These are phyloP conservation scores for Tricholoma bakamatsutake DNA, from an alignment of 768 basidiomycete genomes.

Conservation along the genomic window DNA sequence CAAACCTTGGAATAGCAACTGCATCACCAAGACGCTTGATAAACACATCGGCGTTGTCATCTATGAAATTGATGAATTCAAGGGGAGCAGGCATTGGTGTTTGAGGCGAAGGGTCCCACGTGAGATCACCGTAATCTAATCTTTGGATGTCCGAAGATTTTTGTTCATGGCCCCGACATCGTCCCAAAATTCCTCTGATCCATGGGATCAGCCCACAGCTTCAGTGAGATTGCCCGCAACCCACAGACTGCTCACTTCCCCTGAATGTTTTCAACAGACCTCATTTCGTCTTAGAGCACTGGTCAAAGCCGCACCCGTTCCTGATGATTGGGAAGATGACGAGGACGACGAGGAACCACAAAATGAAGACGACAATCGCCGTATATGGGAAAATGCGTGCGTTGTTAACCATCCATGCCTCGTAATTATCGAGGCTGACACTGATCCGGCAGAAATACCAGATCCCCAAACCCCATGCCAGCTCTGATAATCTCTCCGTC, in stretches of 20 bases:
- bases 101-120: neutral
- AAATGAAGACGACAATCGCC: slow-evolving; percentile 38
- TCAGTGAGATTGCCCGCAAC: slow-evolving; percentile 10
- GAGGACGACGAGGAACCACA: slow-evolving; percentile 14
- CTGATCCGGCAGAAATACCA: slow-evolving; percentile 41
- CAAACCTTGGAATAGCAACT: slow-evolving; percentile 75
- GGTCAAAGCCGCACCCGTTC: slow-evolving; percentile 8
- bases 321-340: slow-evolving; percentile 27
- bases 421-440: neutral
- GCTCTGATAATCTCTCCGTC: slow-evolving; percentile 42
- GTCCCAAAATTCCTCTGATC: slow-evolving; percentile 13
- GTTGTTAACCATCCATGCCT: slow-evolving; percentile 20
- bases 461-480: slow-evolving; percentile 63
- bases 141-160: neutral
- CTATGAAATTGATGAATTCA: slow-evolving; percentile 50
- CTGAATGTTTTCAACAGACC: slow-evolving; percentile 7
- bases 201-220: slow-evolving; percentile 15
- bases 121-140: neutral
- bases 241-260: neutral
- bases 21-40: slow-evolving; percentile 76
- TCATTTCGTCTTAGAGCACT: slow-evolving; percentile 8
- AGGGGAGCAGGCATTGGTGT: slow-evolving; percentile 41
- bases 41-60: slow-evolving; percentile 64
- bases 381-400: slow-evolving; percentile 70
- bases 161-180: slow-evolving; percentile 6